Evolutionary conservation across 306 rosid genomes (phyloP), one percentile per base, ranked within the genome.

Genomic region (Quercus rubra): DNA sequence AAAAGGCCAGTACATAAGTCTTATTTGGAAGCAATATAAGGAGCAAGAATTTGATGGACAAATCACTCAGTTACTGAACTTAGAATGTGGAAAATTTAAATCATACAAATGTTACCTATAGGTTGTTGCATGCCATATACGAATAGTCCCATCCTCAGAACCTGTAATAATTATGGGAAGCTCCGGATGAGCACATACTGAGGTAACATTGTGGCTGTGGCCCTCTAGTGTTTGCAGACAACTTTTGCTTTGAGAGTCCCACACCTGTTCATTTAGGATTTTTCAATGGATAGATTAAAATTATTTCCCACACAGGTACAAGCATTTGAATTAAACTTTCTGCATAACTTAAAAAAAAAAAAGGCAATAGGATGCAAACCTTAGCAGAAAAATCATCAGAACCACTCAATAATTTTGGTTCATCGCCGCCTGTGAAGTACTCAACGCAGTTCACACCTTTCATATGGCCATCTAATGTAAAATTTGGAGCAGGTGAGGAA

Each of bases 391-490:
- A 84, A 75, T 92, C 92, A 80, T 92, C 97, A 77, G 92, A 92
- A 35, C 97, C 94, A 71, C 90, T 92, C 61, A 90, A 35, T 46
- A 92, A 69, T 73, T 85, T 85, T 8, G 80, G 72, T 33, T 88
- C 87, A 56, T 74, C 74, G 11, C 76, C 78, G 54, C 51, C 56
- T n/a, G 52, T 25, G 79, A 90, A 88, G 80, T 85, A 88, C 27
- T 84, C 94, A 27, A 88, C 76, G 41, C 91, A 85, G 20, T 90
- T 68, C 71, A 88, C 88, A 66, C 94, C 94, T 57, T 90, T 88
- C 63, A n/a, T 74, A 80, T 90, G 97, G 74, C 92, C 94, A 7
- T 87, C 86, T 25, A 88, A 62, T 25, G 90, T 88, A 61, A 74
- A 82, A 7, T 33, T 78, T 55, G 92, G 80, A 31, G 82, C 28